These are phyloP conservation scores for Chytriomyces hyalinus DNA, from an alignment of 192 early-diverging fungal species.

Conservation along the genomic window DNA sequence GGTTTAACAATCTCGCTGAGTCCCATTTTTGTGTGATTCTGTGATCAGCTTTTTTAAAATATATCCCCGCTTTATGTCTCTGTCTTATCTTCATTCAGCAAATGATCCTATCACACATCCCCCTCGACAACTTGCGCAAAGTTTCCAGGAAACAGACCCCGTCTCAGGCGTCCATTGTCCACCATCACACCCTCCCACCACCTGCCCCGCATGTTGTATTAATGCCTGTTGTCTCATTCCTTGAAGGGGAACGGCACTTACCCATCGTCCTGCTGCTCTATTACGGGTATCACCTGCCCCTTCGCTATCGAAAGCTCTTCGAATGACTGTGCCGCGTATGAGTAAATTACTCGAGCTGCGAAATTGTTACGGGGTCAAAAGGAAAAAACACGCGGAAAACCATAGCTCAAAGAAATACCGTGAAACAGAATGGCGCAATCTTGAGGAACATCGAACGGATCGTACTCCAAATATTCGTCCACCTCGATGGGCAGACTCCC, in stretches of 20 bases:
- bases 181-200: conserved; percentile 53
- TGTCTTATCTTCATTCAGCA: too few species aligned
- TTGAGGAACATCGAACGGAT: conserved; percentile 55
- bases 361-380: conserved; percentile 4
- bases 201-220: conserved; percentile 18
- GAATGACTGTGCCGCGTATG: conserved; percentile 50
- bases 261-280: conserved; percentile 57
- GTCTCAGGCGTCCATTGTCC: conserved; percentile 43
- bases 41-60: neutral
- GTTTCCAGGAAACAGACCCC: conserved; percentile 57
- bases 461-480: conserved; percentile 43
- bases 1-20: conserved; percentile 82
- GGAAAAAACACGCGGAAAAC: neutral
- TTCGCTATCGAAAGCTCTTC: conserved; percentile 55
- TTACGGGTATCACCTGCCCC: conserved; percentile 56
- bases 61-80: neutral
- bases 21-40: conserved; percentile 45
- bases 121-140: conserved; percentile 42
- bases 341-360: conserved; percentile 51
- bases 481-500: too few species aligned
- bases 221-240: neutral
- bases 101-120: too few species aligned
- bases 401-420: conserved; percentile 21
- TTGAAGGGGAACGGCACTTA: conserved; percentile 23
- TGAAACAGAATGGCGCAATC: conserved; percentile 41